These are phyloP conservation scores for Fonsecaea monophora DNA, from an alignment of 2,329 filamentous ascomycete species.

Conservation along the genomic window DNA sequence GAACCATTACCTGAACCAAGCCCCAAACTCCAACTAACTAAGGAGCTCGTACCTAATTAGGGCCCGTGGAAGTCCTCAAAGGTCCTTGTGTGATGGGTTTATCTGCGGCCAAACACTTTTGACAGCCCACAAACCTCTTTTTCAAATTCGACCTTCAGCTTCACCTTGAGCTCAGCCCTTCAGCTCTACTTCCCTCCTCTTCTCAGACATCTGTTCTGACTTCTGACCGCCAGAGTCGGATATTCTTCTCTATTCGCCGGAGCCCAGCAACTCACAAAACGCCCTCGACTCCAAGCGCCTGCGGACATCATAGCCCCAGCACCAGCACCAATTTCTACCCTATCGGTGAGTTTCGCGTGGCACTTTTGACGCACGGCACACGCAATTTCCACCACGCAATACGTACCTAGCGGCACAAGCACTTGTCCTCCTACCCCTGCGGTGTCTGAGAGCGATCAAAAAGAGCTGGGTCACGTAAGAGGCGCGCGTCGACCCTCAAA, in stretches of 20 bases:
- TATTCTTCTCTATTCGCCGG: background rate
- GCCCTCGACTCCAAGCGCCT: background rate
- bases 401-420: background rate
- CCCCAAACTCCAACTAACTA: background rate
- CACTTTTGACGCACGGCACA: conserved; percentile 2
- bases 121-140: background rate
- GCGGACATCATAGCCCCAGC: background rate
- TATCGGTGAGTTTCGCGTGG: conserved; percentile 14
- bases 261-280: background rate
- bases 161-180: background rate
- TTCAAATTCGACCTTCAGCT: background rate
- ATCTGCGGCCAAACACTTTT: background rate
- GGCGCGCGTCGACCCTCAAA: conserved; percentile 7
- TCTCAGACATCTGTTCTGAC: background rate
- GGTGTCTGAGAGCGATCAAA: background rate
- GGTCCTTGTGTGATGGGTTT: background rate
- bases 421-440: background rate
- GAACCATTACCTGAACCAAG: background rate
- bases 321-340: background rate
- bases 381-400: background rate
- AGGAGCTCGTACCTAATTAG: background rate
- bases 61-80: background rate
- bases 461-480: conserved; percentile 20
- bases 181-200: background rate
- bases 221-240: background rate